phyloP scores from a whole-genome alignment of 2,329 filamentous ascomycete species.

The Pseudocercospora fuligena region DNA sequence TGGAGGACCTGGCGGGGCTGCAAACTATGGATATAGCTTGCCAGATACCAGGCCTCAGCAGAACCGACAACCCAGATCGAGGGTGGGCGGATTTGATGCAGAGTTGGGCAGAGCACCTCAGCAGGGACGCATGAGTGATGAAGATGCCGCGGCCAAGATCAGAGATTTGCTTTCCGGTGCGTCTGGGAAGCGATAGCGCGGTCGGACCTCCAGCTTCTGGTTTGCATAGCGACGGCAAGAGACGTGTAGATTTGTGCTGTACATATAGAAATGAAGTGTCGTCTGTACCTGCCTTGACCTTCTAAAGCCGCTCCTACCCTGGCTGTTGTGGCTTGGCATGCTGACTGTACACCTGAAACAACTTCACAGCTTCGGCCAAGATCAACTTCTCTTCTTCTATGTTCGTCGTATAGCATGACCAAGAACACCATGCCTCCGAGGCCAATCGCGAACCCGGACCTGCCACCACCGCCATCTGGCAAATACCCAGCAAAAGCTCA shows the following conservation, averaged over 20 bases:
- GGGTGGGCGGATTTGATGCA: constrained; percentile 34
- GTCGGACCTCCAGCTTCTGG: background rate
- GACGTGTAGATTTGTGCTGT: background rate
- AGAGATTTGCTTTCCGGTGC: constrained; percentile 16
- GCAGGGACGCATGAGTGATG: constrained; percentile 10
- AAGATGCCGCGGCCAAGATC: constrained; percentile 20
- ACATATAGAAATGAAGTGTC: background rate
- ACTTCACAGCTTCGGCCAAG: background rate
- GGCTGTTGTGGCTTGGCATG: background rate
- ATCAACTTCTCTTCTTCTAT: background rate
- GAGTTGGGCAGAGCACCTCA: constrained; percentile 21
- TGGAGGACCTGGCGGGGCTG: constrained; percentile 15
- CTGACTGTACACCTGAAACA: constrained; percentile 4
- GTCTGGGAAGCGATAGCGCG: background rate
- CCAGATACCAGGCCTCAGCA: constrained; percentile 30
- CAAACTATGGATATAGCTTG: constrained; percentile 36
- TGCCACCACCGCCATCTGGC: constrained; percentile 45
- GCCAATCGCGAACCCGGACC: constrained; percentile 42
- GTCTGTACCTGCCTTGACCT: background rate
- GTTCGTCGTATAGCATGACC: constrained; percentile 23
- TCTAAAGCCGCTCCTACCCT: constrained; percentile 20
- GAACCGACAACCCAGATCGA: constrained; percentile 11
- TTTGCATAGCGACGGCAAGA: background rate
- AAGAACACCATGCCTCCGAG: constrained; percentile 29
- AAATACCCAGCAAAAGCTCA: constrained; percentile 87